A percentile compares a stretch with the other conserved stretches of the same genome.
Conservation (phyloP, 305 asterid species). For the Solanum hybrid region DNA sequence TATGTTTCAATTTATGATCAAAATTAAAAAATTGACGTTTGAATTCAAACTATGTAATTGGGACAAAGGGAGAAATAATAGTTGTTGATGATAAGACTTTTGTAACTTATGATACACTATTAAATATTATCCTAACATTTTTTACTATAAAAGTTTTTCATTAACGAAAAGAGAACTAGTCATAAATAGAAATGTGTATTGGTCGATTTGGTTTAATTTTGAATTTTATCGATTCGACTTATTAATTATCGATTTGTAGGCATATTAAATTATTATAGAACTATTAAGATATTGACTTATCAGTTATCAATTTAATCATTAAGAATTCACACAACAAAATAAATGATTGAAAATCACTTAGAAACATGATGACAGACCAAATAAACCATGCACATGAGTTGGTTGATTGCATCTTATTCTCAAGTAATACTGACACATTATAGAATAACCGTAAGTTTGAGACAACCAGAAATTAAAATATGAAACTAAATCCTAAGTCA, state of each 20-base stretch:
- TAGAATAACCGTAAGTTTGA: too few species aligned
- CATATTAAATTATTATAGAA: too few species aligned
- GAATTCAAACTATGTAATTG: neutral
- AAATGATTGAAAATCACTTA: neutral
- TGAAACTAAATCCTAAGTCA: neutral
- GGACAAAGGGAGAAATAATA: neutral
- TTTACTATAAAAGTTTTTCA: too few species aligned
- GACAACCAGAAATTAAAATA: too few species aligned
- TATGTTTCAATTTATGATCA: neutral
- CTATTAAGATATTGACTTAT: too few species aligned
- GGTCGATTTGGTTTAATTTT: neutral
- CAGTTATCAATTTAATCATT: fast-evolving
- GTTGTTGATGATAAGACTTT: neutral
- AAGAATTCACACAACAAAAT: too few species aligned
- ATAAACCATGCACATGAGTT: neutral
- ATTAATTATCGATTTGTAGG: too few species aligned
- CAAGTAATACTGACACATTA: neutral
- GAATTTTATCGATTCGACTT: too few species aligned
- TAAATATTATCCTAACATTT: too few species aligned
- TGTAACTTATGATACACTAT: too few species aligned
- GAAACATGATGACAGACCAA: neutral
- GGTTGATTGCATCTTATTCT: neutral
- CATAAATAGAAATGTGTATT: too few species aligned
- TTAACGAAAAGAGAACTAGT: neutral
- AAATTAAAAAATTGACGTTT: neutral